Evolutionary conservation across 2,329 filamentous ascomycete genomes (phyloP), one percentile per base, ranked within the genome.

Genomic region (Fusarium odoratissimum): DNA sequence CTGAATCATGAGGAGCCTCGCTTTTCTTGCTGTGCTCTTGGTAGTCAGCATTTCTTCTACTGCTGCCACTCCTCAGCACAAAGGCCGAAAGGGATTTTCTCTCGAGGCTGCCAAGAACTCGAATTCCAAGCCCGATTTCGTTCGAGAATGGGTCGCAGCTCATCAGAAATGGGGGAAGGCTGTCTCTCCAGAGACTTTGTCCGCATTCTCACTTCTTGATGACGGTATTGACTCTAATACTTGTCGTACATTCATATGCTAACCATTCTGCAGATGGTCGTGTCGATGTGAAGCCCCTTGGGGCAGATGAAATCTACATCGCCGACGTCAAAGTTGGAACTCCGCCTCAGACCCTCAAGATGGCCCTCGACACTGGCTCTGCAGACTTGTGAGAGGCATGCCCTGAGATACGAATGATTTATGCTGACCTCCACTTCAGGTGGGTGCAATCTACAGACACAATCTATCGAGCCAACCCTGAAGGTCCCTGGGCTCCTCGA

Each of bases 301-400:
- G 81, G 25, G 82, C 79, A 25, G 85, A 87, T 69, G 76, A 84
- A 59, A 79, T 84, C 59, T 87, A 82, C 78, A 77, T 86, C 31
- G 80, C 83, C 35, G 82, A 86, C 33, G 74, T 86, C 31, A 76
- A 82, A 54, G 76, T 89, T 51, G 87, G 87, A 14, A 85, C 80
- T 19, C 87, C 87, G 0, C 82, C 84, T 2, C 86, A 89, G 68
- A 79, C 76, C 10, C 61, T 88, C 45, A 84, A 83, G 51, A 76
- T 89, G 45, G 83, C 86, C n/a, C 73, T 89, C 30, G 87, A 89
- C 71, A 89, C 86, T 5, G 88, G 87, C 16, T 89, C 87, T 12
- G 82, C 85, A 14, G 88, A 89, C 65, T 80, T 88, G 91, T 96
- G 87, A 88, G 92, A 90, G 51, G 14, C 25, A 37, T 21, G 21